Conservation (phyloP, 441 rosid species). For the Adansonia gregorii region DNA sequence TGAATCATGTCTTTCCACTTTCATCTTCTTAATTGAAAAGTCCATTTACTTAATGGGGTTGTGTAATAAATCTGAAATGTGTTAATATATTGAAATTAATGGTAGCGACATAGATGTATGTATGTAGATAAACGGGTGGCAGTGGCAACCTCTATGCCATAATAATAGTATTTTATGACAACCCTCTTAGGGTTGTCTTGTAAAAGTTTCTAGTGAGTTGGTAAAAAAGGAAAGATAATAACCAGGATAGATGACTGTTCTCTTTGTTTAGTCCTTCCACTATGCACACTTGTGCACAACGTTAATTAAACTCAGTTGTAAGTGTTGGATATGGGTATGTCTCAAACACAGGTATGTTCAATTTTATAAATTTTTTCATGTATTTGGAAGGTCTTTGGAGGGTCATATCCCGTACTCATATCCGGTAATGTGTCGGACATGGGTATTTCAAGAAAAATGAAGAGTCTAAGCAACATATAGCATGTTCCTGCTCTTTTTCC, state of each 20-base stretch:
- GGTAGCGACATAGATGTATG: neutral
- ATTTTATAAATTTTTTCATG: no score
- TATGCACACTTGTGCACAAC: neutral
- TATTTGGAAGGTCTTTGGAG: no score
- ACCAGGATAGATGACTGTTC: neutral
- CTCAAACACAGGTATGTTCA: no score
- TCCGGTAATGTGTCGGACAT: no score
- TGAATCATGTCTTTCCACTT: constrained; percentile 3
- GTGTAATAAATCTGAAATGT: constrained; percentile 1
- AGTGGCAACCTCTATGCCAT: neutral
- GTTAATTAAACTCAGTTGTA: no score
- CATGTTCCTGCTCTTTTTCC: neutral
- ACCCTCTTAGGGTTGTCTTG: neutral
- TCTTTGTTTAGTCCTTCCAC: neutral
- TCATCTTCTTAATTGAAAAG: neutral
- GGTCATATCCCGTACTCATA: no score
- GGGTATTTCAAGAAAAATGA: no score
- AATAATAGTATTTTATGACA: neutral
- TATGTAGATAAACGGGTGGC: neutral
- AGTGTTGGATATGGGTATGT: no score
- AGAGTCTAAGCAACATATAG: no score
- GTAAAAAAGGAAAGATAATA: neutral
- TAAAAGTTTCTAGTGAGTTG: neutral
- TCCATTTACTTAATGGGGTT: neutral
- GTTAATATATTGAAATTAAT: neutral